These are phyloP conservation scores for Moricandia arvensis DNA, from an alignment of 345 rosid genomes.

Conservation along the genomic window DNA sequence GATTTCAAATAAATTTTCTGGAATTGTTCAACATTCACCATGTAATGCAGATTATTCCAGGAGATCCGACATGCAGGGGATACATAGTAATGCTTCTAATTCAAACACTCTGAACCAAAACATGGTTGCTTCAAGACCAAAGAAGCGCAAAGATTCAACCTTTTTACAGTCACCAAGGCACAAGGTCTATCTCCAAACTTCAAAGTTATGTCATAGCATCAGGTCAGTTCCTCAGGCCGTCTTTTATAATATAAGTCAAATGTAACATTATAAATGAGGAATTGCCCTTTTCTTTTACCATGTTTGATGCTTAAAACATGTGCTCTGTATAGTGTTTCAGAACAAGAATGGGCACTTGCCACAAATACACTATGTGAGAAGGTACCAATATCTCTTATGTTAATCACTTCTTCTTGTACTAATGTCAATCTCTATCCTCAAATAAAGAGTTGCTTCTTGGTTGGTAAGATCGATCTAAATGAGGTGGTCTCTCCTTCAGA, in stretches of 20 bases:
- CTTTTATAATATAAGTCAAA: neutral
- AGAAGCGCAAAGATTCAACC: constrained; percentile 20
- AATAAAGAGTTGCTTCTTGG: neutral
- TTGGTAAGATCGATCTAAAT: constrained; percentile 41
- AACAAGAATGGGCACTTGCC: constrained; percentile 22
- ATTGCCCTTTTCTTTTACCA: neutral
- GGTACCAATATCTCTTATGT: constrained; percentile 5
- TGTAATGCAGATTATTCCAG: neutral
- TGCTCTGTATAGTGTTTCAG: constrained; percentile 20
- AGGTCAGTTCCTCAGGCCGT: neutral
- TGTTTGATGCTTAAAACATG: neutral
- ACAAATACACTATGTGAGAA: constrained; percentile 18
- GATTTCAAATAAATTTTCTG: no score
- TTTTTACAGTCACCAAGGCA: constrained; percentile 15
- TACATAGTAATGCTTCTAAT: neutral
- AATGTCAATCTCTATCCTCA: neutral
- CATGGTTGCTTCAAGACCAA: constrained; percentile 6
- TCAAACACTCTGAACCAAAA: neutral
- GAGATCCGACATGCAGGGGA: constrained; percentile 4
- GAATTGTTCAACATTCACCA: neutral
- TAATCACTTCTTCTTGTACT: neutral
- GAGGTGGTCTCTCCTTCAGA: constrained; percentile 43
- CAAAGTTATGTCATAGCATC: neutral
- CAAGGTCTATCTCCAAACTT: neutral
- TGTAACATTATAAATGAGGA: neutral